A percentile compares a stretch with the other conserved stretches of the same genome.
These are phyloP conservation scores for Termitomyces sp. DNA, from an alignment of 768 basidiomycete species.

Conservation along the genomic window DNA sequence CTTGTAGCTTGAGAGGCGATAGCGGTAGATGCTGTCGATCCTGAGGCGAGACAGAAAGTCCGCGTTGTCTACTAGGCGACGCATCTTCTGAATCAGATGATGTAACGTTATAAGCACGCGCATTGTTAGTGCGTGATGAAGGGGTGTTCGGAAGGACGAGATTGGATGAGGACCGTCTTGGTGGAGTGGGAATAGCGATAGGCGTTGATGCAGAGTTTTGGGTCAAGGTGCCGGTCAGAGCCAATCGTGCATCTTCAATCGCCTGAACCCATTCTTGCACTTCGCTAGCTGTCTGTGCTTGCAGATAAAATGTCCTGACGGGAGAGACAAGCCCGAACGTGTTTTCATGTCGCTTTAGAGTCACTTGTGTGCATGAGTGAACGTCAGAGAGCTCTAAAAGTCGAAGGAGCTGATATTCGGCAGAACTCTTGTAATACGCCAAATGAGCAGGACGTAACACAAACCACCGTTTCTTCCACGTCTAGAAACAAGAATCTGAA, in stretches of 20 bases:
- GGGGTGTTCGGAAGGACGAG: conserved; percentile 34
- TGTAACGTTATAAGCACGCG: conserved; percentile 46
- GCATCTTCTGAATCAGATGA: conserved; percentile 80
- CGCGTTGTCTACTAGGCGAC: conserved; percentile 37
- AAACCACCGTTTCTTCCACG: conserved; percentile 99
- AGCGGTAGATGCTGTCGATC: conserved; percentile 30
- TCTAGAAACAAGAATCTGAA: conserved; percentile 39
- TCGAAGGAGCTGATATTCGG: conserved; percentile 89
- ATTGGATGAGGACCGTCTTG: conserved; percentile 19
- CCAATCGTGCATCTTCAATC: conserved; percentile 70
- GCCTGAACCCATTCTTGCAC: conserved; percentile 79
- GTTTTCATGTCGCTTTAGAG: conserved; percentile 84
- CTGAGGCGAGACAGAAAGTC: conserved; percentile 40
- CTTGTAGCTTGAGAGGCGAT: conserved; percentile 37
- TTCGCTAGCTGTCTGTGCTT: conserved; percentile 67
- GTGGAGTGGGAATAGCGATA: conserved; percentile 42
- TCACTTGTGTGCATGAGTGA: conserved; percentile 83
- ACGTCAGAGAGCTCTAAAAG: conserved; percentile 84
- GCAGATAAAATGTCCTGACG: conserved; percentile 85
- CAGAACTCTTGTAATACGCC: conserved; percentile 94
- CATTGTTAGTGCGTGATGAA: conserved; percentile 40
- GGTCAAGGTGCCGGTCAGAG: conserved; percentile 56
- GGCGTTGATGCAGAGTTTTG: conserved; percentile 49
- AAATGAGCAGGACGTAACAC: conserved; percentile 88
- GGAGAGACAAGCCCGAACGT: conserved; percentile 91